A percentile compares a stretch with the other conserved stretches of the same genome.
These are phyloP conservation scores for Dentipellis sp. DNA, from an alignment of 768 basidiomycete species.

Conservation along the genomic window DNA sequence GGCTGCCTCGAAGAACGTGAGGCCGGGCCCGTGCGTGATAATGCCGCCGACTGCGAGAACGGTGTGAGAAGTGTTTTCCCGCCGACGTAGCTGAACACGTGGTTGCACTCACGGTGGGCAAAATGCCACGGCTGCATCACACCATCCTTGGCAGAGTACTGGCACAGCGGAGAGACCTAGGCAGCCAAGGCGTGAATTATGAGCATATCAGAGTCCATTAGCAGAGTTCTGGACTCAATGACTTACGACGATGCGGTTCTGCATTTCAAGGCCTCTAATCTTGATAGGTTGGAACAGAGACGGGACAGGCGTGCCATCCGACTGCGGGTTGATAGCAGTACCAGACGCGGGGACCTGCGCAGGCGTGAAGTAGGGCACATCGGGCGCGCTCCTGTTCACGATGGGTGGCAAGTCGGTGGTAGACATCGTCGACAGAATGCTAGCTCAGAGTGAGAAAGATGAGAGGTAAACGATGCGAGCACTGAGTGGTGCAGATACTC, in stretches of 20 bases:
- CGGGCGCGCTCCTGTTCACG: slow-evolving; percentile 31
- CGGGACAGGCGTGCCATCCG: slow-evolving; percentile 30
- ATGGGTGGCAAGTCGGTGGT: not conserved
- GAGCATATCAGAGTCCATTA: too few relatives aligned
- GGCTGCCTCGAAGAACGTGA: slow-evolving; percentile 58
- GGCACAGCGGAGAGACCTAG: slow-evolving; percentile 7
- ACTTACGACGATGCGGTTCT: slow-evolving; percentile 21
- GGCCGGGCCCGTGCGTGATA: slow-evolving; percentile 42
- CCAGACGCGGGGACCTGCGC: slow-evolving; percentile 35
- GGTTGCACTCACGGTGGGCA: not conserved
- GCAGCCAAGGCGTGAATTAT: not conserved
- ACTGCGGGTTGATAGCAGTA: slow-evolving; percentile 31
- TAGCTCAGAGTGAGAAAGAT: too few relatives aligned
- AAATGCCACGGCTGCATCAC: slow-evolving; percentile 5
- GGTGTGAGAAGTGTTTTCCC: not conserved
- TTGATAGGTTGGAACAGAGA: slow-evolving; percentile 47
- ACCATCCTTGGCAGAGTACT: not conserved
- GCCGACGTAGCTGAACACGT: not conserved
- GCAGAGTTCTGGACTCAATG: not conserved
- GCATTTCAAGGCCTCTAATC: slow-evolving; percentile 24
- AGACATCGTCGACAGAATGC: too few relatives aligned
- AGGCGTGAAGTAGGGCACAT: slow-evolving; percentile 38
- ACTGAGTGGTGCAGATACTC: too few relatives aligned
- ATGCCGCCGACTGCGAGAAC: slow-evolving; percentile 19
- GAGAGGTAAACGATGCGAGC: too few relatives aligned